Base-by-base conservation (phyloP, 805 yeast genomes). In the Cyberlindnera veronae region DNA sequence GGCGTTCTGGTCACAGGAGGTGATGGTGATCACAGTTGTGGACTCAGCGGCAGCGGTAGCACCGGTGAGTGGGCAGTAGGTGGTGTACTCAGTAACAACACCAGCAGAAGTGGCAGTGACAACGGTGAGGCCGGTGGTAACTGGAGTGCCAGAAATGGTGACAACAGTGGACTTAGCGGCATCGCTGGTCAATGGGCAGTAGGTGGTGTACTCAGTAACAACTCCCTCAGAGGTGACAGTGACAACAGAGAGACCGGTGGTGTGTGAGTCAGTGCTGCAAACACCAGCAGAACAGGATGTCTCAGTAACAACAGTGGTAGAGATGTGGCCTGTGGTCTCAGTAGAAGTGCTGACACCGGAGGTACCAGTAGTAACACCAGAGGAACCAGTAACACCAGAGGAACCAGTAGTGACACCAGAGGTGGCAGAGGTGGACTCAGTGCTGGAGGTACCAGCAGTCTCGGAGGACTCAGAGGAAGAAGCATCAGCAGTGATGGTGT, bases 161-260 rank as follows among this genome's bases (percentile, higher is more conserved):
- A 8, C 24, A 24, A 10, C 12, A 24, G 12, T 24, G 28, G 28
- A n/a, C n/a, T n/a, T n/a, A n/a, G n/a, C n/a, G n/a, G n/a, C n/a
- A n/a, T n/a, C n/a, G n/a, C n/a, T n/a, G n/a, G n/a, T n/a, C n/a
- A n/a, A n/a, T n/a, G n/a, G n/a, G n/a, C n/a, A n/a, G n/a, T n/a
- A n/a, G n/a, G n/a, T n/a, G n/a, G n/a, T n/a, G n/a, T n/a, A n/a
- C n/a, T n/a, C n/a, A n/a, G n/a, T n/a, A n/a, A n/a, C n/a, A n/a
- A 21, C 27, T 10, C 6, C 21, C 13, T 42, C 42, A 12, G 41
- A 36, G 5, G 64, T 55, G 5, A 56, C 51, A 6, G 67, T 60
- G 14, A 60, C 56, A 30, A 67, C 61, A 27, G 67, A 55, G 15
- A 57, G 41, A 20, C 48, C 24, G 11, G 24, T 22, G 24, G 24